phyloP scores from a whole-genome alignment of 2,329 filamentous ascomycete species.

The Diaporthe nobilis region DNA sequence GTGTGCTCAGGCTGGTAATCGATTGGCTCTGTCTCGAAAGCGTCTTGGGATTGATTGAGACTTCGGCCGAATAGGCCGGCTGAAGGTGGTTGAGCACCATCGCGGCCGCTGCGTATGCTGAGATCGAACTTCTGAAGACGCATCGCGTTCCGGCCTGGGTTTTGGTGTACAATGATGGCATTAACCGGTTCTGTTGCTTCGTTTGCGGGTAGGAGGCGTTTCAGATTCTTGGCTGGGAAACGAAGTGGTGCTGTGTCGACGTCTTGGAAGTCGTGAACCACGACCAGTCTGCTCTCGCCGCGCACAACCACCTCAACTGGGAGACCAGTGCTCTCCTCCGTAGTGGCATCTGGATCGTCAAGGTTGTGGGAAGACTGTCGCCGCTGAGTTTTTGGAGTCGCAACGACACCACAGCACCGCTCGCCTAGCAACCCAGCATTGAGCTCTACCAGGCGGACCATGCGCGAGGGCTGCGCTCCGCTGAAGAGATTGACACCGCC shows the following conservation, averaged over 20 bases:
- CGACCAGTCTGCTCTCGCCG: conserved; percentile 69
- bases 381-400: conserved; percentile 55
- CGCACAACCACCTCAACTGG: conserved; percentile 68
- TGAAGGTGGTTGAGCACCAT: conserved; percentile 50
- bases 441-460: conserved; percentile 69
- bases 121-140: conserved; percentile 63
- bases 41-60: conserved; percentile 35
- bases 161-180: conserved; percentile 70
- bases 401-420: conserved; percentile 66
- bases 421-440: conserved; percentile 69
- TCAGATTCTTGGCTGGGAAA: conserved; percentile 46
- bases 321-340: conserved; percentile 52
- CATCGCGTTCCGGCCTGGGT: conserved; percentile 57
- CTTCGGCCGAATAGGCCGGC: conserved; percentile 31
- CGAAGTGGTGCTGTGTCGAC: conserved; percentile 41
- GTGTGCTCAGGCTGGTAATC: conserved; percentile 27
- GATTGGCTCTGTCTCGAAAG: conserved; percentile 18
- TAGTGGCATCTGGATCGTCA: conserved; percentile 44
- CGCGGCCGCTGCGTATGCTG: conserved; percentile 56
- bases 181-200: conserved; percentile 57
- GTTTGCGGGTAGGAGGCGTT: conserved; percentile 39
- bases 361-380: conserved; percentile 22
- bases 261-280: conserved; percentile 68
- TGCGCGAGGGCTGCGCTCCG: conserved; percentile 67
- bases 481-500: conserved; percentile 68